Conservation (phyloP, 495 filamentous ascomycete species). For the Hypoxylon intermedium region DNA sequence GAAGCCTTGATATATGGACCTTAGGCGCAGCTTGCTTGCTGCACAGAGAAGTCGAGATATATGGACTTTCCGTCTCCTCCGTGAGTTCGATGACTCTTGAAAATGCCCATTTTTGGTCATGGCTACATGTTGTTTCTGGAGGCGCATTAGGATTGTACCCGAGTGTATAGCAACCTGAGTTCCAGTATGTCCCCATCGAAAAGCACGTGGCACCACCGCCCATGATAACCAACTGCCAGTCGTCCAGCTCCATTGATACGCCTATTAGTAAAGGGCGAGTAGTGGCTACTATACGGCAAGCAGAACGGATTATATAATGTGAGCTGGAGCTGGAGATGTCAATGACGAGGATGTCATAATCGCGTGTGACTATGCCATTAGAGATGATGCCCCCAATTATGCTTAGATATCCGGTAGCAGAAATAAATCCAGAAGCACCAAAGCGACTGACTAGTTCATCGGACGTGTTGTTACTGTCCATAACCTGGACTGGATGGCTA, state of each 20-base stretch:
- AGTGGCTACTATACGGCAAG: conserved; percentile 3
- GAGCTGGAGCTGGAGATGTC: conserved; percentile 8
- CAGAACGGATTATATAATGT: conserved; percentile 20
- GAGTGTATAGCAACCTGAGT: conserved; percentile 59
- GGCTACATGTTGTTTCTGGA: background rate
- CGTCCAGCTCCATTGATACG: conserved; percentile 51
- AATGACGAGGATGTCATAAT: conserved; percentile 41
- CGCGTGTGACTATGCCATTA: conserved; percentile 45
- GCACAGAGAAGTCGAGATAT: background rate
- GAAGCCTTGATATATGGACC: conserved; percentile 55
- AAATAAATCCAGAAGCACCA: conserved; percentile 44
- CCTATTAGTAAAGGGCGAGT: conserved; percentile 72
- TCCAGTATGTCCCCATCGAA: conserved; percentile 83
- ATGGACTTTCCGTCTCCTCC: conserved; percentile 15
- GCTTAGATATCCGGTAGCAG: conserved; percentile 30
- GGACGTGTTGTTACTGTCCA: conserved; percentile 1
- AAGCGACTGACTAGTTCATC: conserved; percentile 42
- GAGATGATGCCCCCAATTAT: conserved; percentile 60
- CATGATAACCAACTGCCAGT: conserved; percentile 62
- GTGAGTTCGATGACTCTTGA: conserved; percentile 29
- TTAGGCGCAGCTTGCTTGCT: conserved; percentile 18
- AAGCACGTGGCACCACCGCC: conserved; percentile 91
- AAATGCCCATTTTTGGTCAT: conserved; percentile 15
- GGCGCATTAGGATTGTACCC: background rate
- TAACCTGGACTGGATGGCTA: background rate